Evolutionary conservation across 345 rosid species (phyloP).

Genomic region (Rhizophora apiculata): DNA sequence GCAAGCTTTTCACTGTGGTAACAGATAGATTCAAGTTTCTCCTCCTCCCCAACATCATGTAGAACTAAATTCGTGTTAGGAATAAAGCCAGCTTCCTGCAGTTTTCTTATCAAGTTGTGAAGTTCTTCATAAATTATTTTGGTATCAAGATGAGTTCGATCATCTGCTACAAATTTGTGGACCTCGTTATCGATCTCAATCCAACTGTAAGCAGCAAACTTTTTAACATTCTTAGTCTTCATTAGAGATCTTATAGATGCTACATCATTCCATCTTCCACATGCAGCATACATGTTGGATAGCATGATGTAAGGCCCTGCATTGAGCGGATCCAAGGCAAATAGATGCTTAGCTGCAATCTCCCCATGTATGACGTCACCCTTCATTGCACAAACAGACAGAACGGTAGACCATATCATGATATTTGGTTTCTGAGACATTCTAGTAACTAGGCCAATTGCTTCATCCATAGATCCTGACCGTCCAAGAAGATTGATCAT

Average conservation of each 20-base stretch:
- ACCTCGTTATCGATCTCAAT: conserved; percentile 45
- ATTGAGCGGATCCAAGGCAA: conserved; percentile 46
- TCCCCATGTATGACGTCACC: conserved; percentile 45
- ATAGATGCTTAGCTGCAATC: conserved; percentile 48
- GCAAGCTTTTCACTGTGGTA: conserved; percentile 68
- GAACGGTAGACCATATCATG: conserved; percentile 50
- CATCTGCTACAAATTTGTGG: conserved; percentile 57
- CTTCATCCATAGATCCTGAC: conserved; percentile 41
- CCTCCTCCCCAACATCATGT: conserved; percentile 50
- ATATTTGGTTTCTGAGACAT: conserved; percentile 47
- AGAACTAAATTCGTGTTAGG: conserved; percentile 44
- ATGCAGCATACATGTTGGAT: conserved; percentile 56
- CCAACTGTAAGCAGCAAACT: conserved; percentile 63
- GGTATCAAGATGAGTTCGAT: conserved; percentile 49
- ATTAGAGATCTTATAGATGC: conserved; percentile 52
- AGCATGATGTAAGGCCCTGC: conserved; percentile 59
- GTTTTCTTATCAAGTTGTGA: conserved; percentile 32
- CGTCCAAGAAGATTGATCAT: conserved; percentile 57
- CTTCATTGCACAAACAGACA: conserved; percentile 41
- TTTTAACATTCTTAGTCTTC: conserved; percentile 50
- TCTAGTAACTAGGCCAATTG: conserved; percentile 35
- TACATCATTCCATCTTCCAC: conserved; percentile 58
- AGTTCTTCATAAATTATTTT: conserved; percentile 41
- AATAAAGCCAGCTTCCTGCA: conserved; percentile 44
- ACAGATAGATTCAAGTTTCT: conserved; percentile 48